A percentile compares a stretch with the other conserved stretches of the same genome.
Evolutionary conservation across 768 basidiomycete genomes (phyloP).

Genomic region (Naganishia friedmannii): DNA sequence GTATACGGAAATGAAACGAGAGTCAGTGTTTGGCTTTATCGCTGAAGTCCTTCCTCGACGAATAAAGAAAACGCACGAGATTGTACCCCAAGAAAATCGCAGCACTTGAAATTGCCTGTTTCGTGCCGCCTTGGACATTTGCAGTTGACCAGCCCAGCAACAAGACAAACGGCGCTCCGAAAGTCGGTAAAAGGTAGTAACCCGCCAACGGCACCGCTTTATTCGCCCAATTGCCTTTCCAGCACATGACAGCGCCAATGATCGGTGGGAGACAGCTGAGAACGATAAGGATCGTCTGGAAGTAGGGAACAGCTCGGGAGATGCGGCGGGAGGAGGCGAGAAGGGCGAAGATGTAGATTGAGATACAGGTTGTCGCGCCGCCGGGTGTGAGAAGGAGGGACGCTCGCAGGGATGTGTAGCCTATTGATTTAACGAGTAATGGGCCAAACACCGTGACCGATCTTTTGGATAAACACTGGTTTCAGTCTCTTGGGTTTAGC

Average conservation of each 20-base stretch:
- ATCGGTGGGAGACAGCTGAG: conserved; percentile 51
- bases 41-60: too few relatives aligned
- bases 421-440: conserved; percentile 51
- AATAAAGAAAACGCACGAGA: neutral
- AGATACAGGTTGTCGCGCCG: conserved; percentile 47
- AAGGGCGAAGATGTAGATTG: conserved; percentile 48
- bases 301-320: conserved; percentile 44
- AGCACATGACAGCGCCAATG: conserved; percentile 46
- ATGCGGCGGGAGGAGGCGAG: conserved; percentile 44
- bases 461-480: conserved; percentile 26
- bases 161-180: conserved; percentile 53
- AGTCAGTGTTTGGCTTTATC: neutral
- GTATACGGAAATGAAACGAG: neutral
- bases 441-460: conserved; percentile 51
- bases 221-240: conserved; percentile 48
- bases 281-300: conserved; percentile 47
- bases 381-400: conserved; percentile 50
- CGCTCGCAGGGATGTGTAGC: conserved; percentile 47
- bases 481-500: neutral
- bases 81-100: conserved; percentile 52
- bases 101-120: conserved; percentile 47
- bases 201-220: conserved; percentile 50
- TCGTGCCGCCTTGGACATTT: conserved; percentile 52
- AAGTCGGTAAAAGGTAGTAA: conserved; percentile 48
- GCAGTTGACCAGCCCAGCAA: conserved; percentile 43